A percentile compares a stretch with the other conserved stretches of the same genome.
phyloP scores from a whole-genome alignment of 2,329 filamentous ascomycete genomes.

The Tolypocladium cylindrosporum region DNA sequence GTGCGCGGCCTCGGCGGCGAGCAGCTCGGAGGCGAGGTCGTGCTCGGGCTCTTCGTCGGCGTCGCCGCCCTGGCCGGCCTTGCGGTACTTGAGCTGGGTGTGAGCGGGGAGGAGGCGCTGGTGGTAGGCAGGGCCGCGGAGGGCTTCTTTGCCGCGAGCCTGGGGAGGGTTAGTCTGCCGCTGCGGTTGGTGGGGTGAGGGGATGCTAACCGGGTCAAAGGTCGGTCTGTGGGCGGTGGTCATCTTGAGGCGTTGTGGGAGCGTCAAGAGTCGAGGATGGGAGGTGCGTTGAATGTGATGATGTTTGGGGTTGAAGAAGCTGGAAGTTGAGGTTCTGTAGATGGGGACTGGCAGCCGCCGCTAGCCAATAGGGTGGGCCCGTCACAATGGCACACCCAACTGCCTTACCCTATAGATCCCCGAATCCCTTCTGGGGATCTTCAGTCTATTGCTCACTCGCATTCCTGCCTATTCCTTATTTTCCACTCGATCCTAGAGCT shows the following conservation, averaged over 20 bases:
- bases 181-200: not conserved
- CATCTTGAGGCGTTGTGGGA: constrained; percentile 29
- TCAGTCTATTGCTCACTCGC: too few species aligned
- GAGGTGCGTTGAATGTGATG: not conserved
- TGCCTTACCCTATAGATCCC: too few species aligned
- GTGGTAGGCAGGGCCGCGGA: constrained; percentile 88
- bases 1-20: constrained; percentile 80
- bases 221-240: constrained; percentile 74
- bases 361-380: not conserved
- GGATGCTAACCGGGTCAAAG: constrained; percentile 73
- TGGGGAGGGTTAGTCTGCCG: constrained; percentile 25
- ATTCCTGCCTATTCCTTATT: too few species aligned
- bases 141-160: constrained; percentile 90
- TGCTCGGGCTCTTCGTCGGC: constrained; percentile 57
- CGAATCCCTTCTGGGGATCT: too few species aligned
- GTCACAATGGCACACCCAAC: not conserved
- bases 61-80: constrained; percentile 77
- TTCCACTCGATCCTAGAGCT: too few species aligned
- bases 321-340: not conserved
- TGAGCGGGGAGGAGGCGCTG: constrained; percentile 91
- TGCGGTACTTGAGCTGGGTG: constrained; percentile 82
- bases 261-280: not conserved
- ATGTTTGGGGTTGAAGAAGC: not conserved
- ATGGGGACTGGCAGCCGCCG: not conserved
- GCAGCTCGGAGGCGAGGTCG: constrained; percentile 81